Evolutionary conservation across 768 basidiomycete genomes (phyloP).

Genomic region (Mycena alexandri): DNA sequence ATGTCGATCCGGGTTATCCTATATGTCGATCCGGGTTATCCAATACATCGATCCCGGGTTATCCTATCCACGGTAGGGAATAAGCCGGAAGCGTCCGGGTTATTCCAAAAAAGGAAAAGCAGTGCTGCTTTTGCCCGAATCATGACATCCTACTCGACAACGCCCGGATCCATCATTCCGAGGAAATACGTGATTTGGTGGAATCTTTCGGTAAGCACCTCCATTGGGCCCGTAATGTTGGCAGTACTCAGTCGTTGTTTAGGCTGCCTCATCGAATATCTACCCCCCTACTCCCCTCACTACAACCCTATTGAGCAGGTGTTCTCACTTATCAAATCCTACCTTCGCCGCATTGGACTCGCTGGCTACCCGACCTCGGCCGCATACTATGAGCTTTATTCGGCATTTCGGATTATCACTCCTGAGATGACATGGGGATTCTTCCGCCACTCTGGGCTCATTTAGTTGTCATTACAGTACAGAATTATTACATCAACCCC

Average conservation of each 20-base stretch:
- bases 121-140: too few species aligned
- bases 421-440: constrained; percentile 13
- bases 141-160: too few species aligned
- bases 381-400: constrained; percentile 12
- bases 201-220: neutral
- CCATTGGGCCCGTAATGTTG: neutral
- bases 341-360: constrained; percentile 1
- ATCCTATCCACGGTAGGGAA: too few species aligned
- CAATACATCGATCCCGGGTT: too few species aligned
- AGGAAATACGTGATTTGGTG: too few species aligned
- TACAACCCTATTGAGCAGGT: neutral
- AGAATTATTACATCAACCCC: neutral
- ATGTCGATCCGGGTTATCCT: too few species aligned
- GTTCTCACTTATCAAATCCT: constrained; percentile 1
- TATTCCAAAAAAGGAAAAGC: too few species aligned
- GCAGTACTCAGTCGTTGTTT: neutral
- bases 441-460: neutral
- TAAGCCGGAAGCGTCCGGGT: too few species aligned
- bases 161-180: too few species aligned
- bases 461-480: neutral
- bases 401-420: neutral
- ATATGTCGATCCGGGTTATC: too few species aligned
- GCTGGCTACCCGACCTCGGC: constrained; percentile 1
- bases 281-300: too few species aligned
- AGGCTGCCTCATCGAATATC: constrained; percentile 42